Evolutionary conservation across 345 rosid genomes (phyloP).

Genomic region (Ailanthus altissimus): DNA sequence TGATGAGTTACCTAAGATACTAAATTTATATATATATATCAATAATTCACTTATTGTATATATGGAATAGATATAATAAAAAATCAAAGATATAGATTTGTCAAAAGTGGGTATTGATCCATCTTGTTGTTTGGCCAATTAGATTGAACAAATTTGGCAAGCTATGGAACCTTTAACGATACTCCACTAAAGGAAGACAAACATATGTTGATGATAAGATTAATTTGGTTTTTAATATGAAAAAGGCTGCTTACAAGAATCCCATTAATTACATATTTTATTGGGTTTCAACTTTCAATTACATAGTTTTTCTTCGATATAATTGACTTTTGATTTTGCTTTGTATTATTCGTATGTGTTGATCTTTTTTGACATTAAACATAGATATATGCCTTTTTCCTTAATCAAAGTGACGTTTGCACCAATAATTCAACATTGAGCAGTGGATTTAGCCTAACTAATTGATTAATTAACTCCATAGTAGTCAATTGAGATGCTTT

Average conservation of each 20-base stretch:
- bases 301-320: background rate
- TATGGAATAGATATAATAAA: too few species aligned
- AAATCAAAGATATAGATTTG: constrained; percentile 11
- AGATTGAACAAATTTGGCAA: constrained; percentile 27
- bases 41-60: too few species aligned
- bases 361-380: too few species aligned
- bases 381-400: background rate
- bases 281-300: background rate
- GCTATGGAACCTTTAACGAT: constrained; percentile 23
- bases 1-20: too few species aligned
- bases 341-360: too few species aligned
- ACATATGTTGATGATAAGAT: constrained; percentile 16
- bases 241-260: background rate
- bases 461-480: background rate
- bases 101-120: constrained; percentile 4
- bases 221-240: background rate
- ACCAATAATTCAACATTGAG: constrained; percentile 12
- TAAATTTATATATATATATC: too few species aligned
- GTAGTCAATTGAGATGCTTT: background rate
- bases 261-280: background rate
- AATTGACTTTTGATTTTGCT: background rate
- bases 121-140: constrained; percentile 28
- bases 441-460: background rate
- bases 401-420: constrained; percentile 17
- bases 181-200: constrained; percentile 27